Base-by-base conservation (phyloP, 192 early-diverging fungal species). In the Borealophlyctis nickersoniae region DNA sequence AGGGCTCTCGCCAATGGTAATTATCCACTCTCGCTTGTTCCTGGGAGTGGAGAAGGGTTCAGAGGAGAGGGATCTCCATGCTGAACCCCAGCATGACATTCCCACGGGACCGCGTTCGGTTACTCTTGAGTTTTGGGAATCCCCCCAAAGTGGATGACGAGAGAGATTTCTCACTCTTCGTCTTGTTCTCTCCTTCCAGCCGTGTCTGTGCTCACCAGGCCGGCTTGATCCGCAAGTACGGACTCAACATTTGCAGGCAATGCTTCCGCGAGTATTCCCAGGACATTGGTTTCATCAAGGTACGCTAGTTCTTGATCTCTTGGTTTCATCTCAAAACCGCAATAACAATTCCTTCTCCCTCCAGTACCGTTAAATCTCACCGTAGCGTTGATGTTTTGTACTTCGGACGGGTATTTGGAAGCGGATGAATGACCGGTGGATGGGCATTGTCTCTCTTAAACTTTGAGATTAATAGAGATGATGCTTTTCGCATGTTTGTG, bases 191-290 rank as follows among this genome's bases (percentile, higher is more conserved):
- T 32, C 50, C 30, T 32, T 32, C 58, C 70, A 93, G 91, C 87
- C 93, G 97, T 74, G 94, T 98, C 73, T 98, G 95, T 83, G 85
- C 92, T 71, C 95, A 99, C 90, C 93, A 88, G 75, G 97, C 97
- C 69, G 97, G 97, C 90, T 91, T 99, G 77, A 97, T 99, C 82
- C 94, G 97, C 88, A 99, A 99, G 88, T 99, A 99, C 86, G 86
- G 87, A 63, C 83, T 99, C 60, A 90, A 98, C 88, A 83, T 99
- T 72, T 99, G 97, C 89, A 92, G 97, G 88, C 97, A 99, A 82
- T 97, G 95, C 89, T 99, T 99, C 93, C 93, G 97, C 82, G 93
- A 99, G 82, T 90, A 99, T 80, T 80, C 93, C 78, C 86, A 81
- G 67, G 95, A 94, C 78, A 99, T 99, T 84, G 97, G 97, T 69